Evolutionary conservation across 305 asterid species (phyloP), one percentile per base, ranked within the genome.

Genomic region (Fraxinus albicans): DNA sequence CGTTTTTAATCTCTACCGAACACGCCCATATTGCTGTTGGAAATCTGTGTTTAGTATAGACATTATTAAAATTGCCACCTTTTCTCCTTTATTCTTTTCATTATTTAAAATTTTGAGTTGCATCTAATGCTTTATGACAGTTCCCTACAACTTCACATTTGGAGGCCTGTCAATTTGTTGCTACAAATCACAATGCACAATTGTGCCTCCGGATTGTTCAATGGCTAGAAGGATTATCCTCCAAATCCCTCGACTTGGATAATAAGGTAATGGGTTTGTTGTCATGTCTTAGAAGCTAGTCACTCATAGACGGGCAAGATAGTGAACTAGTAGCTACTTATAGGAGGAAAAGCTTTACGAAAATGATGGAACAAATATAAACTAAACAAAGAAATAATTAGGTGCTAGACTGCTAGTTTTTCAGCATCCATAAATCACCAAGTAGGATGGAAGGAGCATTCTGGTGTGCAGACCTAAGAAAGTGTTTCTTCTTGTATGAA

Each of bases 181-280:
- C 87, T 35, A 88, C 27, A 83, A 86, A 93, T 92, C 97, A 92
- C 82, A 92, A 92, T 42, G 97, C 98, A 7, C 97, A 96, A 83
- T 89, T 95, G 79, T 94, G 99, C 88, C 93, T 95, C 81, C 90
- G 99, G 84, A 92, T 96, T 88, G 96, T 95, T 88, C 97, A 94
- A 84, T 96, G 99, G 99, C 97, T 96, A 77, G 99, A 96, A 90
- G 98, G 93, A 83, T 90, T 96, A 88, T 94, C 98, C 35, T 96
- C 98, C 84, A 95, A 91, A 87, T 92, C 94, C 69, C 97, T 96
- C 82, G 98, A 95, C 88, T 95, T 95, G 88, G 98, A 93, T 76
- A 92, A 83, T 83, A 91, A 93, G 98, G 99, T 96, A 91, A 77
- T 73, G 76, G 53, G 33, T 69, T 75, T 44, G 70, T 76, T 44